Evolutionary conservation across 2,329 filamentous ascomycete genomes (phyloP).

Genomic region (Immersiporthe knoxdaviesiana): DNA sequence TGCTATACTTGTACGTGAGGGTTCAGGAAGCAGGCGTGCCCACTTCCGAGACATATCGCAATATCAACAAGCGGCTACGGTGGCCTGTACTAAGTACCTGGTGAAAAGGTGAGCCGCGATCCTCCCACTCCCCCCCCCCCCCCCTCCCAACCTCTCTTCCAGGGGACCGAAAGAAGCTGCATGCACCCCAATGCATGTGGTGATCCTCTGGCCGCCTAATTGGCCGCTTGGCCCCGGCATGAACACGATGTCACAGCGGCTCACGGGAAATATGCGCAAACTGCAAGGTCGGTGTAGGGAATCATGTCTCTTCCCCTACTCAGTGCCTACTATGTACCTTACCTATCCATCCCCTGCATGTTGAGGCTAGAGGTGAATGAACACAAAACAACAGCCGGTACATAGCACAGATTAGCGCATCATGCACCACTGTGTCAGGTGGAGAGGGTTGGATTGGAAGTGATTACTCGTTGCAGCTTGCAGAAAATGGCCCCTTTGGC

Average conservation of each 20-base stretch:
- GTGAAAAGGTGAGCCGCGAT: not conserved
- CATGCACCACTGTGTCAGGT: not conserved
- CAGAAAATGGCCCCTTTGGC: not conserved
- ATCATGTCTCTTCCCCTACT: no score
- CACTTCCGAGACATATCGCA: not conserved
- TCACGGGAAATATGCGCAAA: not conserved
- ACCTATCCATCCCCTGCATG: conserved; percentile 35
- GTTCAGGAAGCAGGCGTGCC: conserved; percentile 1
- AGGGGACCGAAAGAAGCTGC: conserved; percentile 1
- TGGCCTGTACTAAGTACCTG: no score
- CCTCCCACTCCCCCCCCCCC: no score
- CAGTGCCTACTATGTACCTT: no score
- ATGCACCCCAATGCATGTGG: conserved; percentile 3
- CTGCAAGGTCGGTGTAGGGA: not conserved
- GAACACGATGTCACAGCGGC: conserved; percentile 11
- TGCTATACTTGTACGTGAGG: conserved; percentile 6
- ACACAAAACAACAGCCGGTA: conserved; percentile 6
- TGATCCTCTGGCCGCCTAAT: conserved; percentile 14
- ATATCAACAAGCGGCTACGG: conserved; percentile 6
- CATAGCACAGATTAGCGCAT: conserved; percentile 6
- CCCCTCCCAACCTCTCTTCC: not conserved
- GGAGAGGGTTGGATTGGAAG: not conserved
- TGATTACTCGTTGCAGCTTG: conserved; percentile 6
- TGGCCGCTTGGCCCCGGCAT: conserved; percentile 8
- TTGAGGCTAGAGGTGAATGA: not conserved